Percentiles rank a stretch among this genome's conserved stretches.
Evolutionary conservation across 495 filamentous ascomycete genomes (phyloP).

Genomic region (Penicillium parvum): DNA sequence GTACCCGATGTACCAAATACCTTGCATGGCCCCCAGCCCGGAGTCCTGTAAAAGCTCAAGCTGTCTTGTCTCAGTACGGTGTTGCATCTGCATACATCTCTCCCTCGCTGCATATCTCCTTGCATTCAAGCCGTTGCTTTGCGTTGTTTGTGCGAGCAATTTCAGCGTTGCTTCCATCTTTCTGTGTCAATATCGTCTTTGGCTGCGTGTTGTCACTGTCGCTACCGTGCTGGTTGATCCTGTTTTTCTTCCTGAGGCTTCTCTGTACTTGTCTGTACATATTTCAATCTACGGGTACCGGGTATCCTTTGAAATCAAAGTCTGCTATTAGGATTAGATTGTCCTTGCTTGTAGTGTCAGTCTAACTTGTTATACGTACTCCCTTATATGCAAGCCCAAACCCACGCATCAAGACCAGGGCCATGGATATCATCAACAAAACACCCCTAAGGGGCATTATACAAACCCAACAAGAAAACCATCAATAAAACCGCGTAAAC

Average conservation of each 20-base stretch:
- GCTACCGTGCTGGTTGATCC: background rate
- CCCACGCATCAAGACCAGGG: background rate
- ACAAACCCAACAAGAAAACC: background rate
- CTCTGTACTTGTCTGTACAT: constrained; percentile 2
- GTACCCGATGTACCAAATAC: no score
- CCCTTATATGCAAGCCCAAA: no score
- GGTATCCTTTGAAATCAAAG: constrained; percentile 2
- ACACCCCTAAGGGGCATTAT: background rate
- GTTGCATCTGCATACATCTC: constrained; percentile 3
- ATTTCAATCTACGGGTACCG: background rate
- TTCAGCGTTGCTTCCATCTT: background rate
- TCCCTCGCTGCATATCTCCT: constrained; percentile 10
- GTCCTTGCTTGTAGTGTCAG: no score
- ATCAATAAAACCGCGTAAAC: constrained; percentile 27
- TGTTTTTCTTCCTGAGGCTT: background rate
- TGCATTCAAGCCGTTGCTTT: constrained; percentile 18
- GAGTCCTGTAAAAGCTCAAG: constrained; percentile 13
- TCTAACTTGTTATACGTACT: no score
- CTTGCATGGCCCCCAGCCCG: constrained; percentile 16
- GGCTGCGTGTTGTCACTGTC: background rate
- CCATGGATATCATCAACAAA: constrained; percentile 1
- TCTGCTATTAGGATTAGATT: no score
- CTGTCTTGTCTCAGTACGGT: background rate
- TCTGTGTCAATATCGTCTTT: constrained; percentile 2
- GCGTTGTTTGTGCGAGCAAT: constrained; percentile 16